Evolutionary conservation across 2,329 filamentous ascomycete genomes (phyloP).

Genomic region (Colletotrichum filicis): DNA sequence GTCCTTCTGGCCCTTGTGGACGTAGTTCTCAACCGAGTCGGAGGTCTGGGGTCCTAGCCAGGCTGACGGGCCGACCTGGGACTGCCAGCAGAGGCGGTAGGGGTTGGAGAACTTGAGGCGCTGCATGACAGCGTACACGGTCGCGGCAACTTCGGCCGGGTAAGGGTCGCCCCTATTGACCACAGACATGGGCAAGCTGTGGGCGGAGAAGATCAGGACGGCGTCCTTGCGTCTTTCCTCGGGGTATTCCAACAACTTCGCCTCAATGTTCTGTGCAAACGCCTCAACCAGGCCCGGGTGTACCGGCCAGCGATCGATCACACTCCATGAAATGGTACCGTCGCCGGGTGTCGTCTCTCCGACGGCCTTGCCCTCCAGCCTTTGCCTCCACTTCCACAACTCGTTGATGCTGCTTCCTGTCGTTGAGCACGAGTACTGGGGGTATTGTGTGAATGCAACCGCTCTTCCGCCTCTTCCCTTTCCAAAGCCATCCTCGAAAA

Average conservation of each 20-base stretch:
- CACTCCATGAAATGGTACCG: slow-evolving; percentile 91
- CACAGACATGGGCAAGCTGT: slow-evolving; percentile 96
- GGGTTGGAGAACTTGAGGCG: slow-evolving; percentile 87
- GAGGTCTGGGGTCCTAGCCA: slow-evolving; percentile 97
- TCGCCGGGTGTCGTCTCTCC: slow-evolving; percentile 61
- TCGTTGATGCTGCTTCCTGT: slow-evolving; percentile 97
- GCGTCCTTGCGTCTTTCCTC: slow-evolving; percentile 82
- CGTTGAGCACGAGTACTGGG: slow-evolving; percentile 97
- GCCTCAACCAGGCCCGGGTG: slow-evolving; percentile 91
- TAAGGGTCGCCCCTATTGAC: slow-evolving; percentile 97
- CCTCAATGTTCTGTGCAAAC: slow-evolving; percentile 92
- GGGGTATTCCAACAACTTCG: slow-evolving; percentile 85
- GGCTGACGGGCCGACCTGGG: slow-evolving; percentile 92
- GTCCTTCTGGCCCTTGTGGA: slow-evolving; percentile 91
- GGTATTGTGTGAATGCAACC: slow-evolving; percentile 97
- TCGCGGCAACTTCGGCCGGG: slow-evolving; percentile 93
- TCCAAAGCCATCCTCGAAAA: slow-evolving; percentile 91
- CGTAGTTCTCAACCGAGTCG: slow-evolving; percentile 87
- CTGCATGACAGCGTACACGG: slow-evolving; percentile 97
- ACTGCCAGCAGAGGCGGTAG: slow-evolving; percentile 97
- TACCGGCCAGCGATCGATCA: slow-evolving; percentile 97
- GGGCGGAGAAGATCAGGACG: slow-evolving; percentile 91
- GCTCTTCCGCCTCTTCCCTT: slow-evolving; percentile 90
- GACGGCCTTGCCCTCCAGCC: slow-evolving; percentile 81
- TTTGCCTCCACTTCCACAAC: slow-evolving; percentile 95